Conservation (phyloP, 192 early-diverging fungal species). For the Coemansia sp. region DNA sequence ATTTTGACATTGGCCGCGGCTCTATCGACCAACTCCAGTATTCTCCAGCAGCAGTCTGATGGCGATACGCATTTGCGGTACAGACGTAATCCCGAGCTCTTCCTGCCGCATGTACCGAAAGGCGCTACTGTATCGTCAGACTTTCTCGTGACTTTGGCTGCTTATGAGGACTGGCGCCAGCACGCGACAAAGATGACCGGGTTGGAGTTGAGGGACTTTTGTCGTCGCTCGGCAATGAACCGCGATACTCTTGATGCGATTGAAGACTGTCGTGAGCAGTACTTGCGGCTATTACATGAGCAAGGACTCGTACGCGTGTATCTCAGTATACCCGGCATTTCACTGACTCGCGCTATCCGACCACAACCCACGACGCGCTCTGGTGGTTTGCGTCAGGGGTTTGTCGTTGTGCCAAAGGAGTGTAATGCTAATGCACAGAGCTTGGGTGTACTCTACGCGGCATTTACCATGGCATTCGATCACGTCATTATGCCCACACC, state of each 20-base stretch:
- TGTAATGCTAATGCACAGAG: constrained; percentile 11
- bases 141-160: constrained; percentile 14
- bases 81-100: not conserved
- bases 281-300: constrained; percentile 16
- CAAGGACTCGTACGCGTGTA: constrained; percentile 7
- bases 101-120: constrained; percentile 1
- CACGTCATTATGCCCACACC: constrained; percentile 21
- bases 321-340: not conserved
- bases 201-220: not conserved
- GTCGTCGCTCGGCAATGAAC: constrained; percentile 6
- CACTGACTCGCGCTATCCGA: not conserved
- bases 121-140: constrained; percentile 19
- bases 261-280: constrained; percentile 39
- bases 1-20: constrained; percentile 73
- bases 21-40: constrained; percentile 21
- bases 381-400: constrained; percentile 8
- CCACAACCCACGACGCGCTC: not conserved
- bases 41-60: constrained; percentile 5
- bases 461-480: constrained; percentile 21
- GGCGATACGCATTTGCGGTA: not conserved
- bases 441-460: constrained; percentile 26
- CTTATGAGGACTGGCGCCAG: constrained; percentile 27
- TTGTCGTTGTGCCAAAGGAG: constrained; percentile 11
- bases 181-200: not conserved
- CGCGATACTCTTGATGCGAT: constrained; percentile 23